These are phyloP conservation scores for Rhododendron griersonianum DNA, from an alignment of 148 eudicot genomes.

Conservation along the genomic window DNA sequence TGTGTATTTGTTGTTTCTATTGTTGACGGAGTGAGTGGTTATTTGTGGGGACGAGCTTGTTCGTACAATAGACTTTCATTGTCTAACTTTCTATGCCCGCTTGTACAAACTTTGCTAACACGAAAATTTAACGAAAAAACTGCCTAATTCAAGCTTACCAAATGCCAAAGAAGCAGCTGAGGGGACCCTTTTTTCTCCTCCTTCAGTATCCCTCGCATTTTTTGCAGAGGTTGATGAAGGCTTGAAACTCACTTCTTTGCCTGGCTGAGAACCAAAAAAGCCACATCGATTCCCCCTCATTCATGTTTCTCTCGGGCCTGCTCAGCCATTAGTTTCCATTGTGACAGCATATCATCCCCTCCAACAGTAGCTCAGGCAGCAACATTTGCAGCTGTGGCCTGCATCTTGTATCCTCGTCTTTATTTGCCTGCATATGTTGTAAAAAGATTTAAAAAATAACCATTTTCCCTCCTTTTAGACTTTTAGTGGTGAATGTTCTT, in stretches of 20 bases:
- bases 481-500: not conserved
- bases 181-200: conserved; percentile 49
- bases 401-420: conserved; percentile 95
- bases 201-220: conserved; percentile 44
- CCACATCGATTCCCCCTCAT: conserved; percentile 65
- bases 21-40: not conserved
- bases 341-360: conserved; percentile 90
- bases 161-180: conserved; percentile 31
- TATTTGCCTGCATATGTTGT: conserved; percentile 46
- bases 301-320: conserved; percentile 77
- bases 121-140: not conserved
- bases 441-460: not conserved
- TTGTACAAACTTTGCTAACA: not conserved
- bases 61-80: not conserved
- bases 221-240: conserved; percentile 36
- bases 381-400: conserved; percentile 91
- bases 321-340: conserved; percentile 93
- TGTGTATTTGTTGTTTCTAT: not conserved
- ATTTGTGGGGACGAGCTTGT: not conserved
- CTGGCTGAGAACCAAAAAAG: conserved; percentile 48
- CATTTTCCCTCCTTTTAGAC: not conserved
- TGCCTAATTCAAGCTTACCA: conserved; percentile 34
- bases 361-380: conserved; percentile 97
- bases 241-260: conserved; percentile 44
- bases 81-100: not conserved